phyloP scores from a whole-genome alignment of 345 rosid species.

The Gossypioides kirkii region DNA sequence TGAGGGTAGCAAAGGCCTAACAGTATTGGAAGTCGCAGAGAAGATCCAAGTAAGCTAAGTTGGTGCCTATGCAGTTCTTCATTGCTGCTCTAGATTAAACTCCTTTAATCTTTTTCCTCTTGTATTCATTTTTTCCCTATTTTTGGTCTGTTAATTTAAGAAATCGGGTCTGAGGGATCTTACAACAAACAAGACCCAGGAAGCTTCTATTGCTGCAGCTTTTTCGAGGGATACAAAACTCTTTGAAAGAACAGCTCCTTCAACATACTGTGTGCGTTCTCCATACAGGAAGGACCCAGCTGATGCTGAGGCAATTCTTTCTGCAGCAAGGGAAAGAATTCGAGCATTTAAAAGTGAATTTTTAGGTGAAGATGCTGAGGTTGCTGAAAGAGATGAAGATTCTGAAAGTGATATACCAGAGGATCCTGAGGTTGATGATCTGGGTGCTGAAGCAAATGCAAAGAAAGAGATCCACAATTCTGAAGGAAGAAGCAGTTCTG shows the following conservation, averaged over 20 bases:
- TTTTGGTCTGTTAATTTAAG: slow-evolving; percentile 22
- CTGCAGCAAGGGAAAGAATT: slow-evolving; percentile 86
- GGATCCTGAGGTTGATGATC: slow-evolving; percentile 92
- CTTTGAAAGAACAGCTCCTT: slow-evolving; percentile 98
- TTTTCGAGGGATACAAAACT: slow-evolving; percentile 97
- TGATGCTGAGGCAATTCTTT: slow-evolving; percentile 84
- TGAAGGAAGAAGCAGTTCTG: slow-evolving; percentile 27
- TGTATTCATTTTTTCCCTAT: too few relatives aligned
- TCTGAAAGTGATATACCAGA: slow-evolving; percentile 83
- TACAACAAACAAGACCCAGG: slow-evolving; percentile 95
- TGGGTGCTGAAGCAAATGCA: slow-evolving; percentile 42
- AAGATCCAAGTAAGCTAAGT: slow-evolving; percentile 77
- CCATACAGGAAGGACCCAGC: slow-evolving; percentile 91
- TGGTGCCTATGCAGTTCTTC: background rate
- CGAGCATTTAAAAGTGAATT: slow-evolving; percentile 84
- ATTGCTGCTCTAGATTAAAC: too few relatives aligned
- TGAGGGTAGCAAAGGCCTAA: slow-evolving; percentile 92
- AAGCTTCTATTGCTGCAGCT: slow-evolving; percentile 98
- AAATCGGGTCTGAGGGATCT: slow-evolving; percentile 98
- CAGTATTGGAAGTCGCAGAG: slow-evolving; percentile 89
- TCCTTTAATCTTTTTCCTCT: slow-evolving; percentile 4
- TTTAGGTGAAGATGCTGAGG: slow-evolving; percentile 70
- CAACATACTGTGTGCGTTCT: slow-evolving; percentile 89
- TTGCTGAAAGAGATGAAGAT: slow-evolving; percentile 82
- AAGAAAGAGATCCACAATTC: slow-evolving; percentile 39